Conservation (phyloP, 495 filamentous ascomycete genomes). For the Hypoxylon lenormandii region DNA sequence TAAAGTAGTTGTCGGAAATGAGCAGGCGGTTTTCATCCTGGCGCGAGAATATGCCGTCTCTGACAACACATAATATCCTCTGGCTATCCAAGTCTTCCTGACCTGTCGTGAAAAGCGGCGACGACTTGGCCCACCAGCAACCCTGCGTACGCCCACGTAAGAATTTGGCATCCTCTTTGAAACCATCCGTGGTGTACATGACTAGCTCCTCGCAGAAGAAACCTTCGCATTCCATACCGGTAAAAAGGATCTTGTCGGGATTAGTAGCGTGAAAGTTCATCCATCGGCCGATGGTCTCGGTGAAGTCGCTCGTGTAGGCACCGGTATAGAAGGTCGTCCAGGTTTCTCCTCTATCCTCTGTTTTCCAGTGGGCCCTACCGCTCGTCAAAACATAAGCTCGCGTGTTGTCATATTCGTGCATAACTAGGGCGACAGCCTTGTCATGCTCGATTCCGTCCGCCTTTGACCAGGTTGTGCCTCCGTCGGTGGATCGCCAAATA, state of each 20-base stretch:
- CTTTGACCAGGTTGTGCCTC: slow-evolving; percentile 77
- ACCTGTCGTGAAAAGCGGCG: slow-evolving; percentile 76
- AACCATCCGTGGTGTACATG: slow-evolving; percentile 87
- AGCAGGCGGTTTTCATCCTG: slow-evolving; percentile 77
- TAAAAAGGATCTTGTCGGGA: slow-evolving; percentile 83
- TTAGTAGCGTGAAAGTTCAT: slow-evolving; percentile 85
- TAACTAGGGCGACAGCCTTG: slow-evolving; percentile 67
- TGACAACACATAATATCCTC: slow-evolving; percentile 82
- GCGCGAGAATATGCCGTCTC: slow-evolving; percentile 71
- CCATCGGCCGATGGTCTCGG: slow-evolving; percentile 56
- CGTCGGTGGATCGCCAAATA: slow-evolving; percentile 79
- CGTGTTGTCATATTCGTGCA: slow-evolving; percentile 80
- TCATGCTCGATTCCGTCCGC: slow-evolving; percentile 73
- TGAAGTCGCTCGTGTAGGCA: slow-evolving; percentile 57
- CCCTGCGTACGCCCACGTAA: slow-evolving; percentile 73
- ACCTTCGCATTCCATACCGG: slow-evolving; percentile 73
- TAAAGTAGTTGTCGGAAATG: slow-evolving; percentile 83
- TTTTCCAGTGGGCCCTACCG: slow-evolving; percentile 78
- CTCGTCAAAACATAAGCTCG: slow-evolving; percentile 80
- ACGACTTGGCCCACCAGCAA: slow-evolving; percentile 86
- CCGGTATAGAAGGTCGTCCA: slow-evolving; percentile 79
- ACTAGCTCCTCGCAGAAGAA: slow-evolving; percentile 67
- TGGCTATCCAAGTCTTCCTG: slow-evolving; percentile 68
- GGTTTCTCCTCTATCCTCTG: slow-evolving; percentile 78
- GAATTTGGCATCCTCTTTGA: slow-evolving; percentile 70